These are phyloP conservation scores for Cunninghamia lanceolata DNA, from an alignment of 75 land plant genomes.

Conservation along the genomic window DNA sequence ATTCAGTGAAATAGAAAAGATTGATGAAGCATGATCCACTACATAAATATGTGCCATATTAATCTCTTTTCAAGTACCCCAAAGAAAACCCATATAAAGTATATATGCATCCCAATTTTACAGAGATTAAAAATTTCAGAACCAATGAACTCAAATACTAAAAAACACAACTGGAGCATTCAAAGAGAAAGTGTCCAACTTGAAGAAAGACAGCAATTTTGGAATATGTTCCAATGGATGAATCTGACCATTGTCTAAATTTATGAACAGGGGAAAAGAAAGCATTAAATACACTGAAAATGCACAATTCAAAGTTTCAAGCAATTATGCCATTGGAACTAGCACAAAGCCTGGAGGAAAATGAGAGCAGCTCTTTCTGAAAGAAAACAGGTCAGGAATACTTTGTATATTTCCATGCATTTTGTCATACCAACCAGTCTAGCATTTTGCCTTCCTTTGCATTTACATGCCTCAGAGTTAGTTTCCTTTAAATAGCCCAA, in stretches of 20 bases:
- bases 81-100: neutral
- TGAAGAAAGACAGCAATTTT: neutral
- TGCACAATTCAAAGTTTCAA: neutral
- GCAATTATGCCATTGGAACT: no score
- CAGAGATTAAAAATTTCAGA: neutral
- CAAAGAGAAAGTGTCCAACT: neutral
- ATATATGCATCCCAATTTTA: neutral
- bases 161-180: neutral
- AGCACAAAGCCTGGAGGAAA: no score
- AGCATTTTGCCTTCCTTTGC: no score
- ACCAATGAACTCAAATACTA: neutral
- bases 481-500: no score
- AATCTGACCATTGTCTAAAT: neutral
- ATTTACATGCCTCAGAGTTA: no score
- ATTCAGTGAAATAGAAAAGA: slow-evolving; percentile 1
- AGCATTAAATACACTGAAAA: neutral
- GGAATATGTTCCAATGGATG: neutral
- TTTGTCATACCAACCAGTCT: no score
- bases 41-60: neutral
- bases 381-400: no score
- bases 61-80: neutral
- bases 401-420: no score
- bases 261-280: neutral
- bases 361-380: no score
- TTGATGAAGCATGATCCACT: neutral